A percentile compares a stretch with the other conserved stretches of the same genome.
Evolutionary conservation across 148 eudicot species (phyloP).

Genomic region (Fagopyrum esculentum): DNA sequence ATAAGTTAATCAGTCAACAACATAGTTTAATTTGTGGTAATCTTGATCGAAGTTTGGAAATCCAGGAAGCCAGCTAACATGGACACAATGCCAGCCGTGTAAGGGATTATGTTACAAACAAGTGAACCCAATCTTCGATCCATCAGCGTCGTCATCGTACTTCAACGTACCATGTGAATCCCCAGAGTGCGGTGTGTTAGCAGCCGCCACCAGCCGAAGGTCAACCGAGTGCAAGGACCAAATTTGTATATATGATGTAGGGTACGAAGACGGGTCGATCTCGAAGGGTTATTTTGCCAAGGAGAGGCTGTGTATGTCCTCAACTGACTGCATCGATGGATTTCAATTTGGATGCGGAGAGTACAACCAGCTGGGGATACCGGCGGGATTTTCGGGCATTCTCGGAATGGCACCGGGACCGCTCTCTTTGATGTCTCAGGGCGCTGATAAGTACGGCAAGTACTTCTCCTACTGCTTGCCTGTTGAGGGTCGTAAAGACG

Average conservation of each 20-base stretch:
- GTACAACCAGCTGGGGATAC: conserved; percentile 13
- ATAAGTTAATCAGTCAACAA: no score
- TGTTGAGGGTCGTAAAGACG: neutral
- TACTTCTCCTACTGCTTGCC: conserved; percentile 25
- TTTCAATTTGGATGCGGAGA: conserved; percentile 24
- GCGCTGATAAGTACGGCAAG: conserved; percentile 18
- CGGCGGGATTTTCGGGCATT: conserved; percentile 16
- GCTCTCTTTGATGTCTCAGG: conserved; percentile 19
- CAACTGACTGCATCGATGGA: neutral
- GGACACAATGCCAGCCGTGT: conserved; percentile 68
- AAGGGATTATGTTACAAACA: conserved; percentile 44
- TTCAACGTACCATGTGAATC: conserved; percentile 52
- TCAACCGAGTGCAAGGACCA: conserved; percentile 39
- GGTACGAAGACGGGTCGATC: conserved; percentile 62
- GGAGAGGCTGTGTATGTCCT: conserved; percentile 7
- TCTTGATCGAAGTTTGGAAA: no score
- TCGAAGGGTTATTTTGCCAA: conserved; percentile 33
- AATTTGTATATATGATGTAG: conserved; percentile 50
- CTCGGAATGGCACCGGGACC: conserved; percentile 17
- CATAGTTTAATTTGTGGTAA: no score
- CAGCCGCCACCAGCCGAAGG: conserved; percentile 35
- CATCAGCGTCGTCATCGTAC: conserved; percentile 40
- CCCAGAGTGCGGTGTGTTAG: conserved; percentile 34
- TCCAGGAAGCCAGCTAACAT: conserved; percentile 36
- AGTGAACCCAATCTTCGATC: conserved; percentile 46